Evolutionary conservation across 2,329 filamentous ascomycete species (phyloP), one percentile per base, ranked within the genome.

Genomic region (Paecilomyces niveus): DNA sequence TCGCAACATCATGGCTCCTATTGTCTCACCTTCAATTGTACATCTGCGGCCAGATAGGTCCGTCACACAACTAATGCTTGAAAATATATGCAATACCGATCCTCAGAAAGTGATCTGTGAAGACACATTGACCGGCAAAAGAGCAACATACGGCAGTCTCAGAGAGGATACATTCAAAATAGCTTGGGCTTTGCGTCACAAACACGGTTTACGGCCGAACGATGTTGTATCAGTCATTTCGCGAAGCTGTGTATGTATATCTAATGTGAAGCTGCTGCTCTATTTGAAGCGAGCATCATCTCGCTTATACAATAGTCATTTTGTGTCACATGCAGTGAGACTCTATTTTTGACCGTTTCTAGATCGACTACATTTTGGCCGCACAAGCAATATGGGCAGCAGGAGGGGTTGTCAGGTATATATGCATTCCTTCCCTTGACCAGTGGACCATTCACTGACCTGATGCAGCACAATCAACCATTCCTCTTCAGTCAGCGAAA

Each of bases 91-190:
- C 50, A 60, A 62, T 54, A 60, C 53, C n/a, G 45, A 51, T 49
- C 59, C 61, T 9, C 39, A 54, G n/a, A 64, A 62, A 24, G 29
- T 62, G 11, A 63, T 64, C 24, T 58, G 53, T 39, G 63, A 64
- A 51, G 63, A 64, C 33, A 57, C 58, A 29, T 35, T 62, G 15
- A 62, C 59, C 6, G 57, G 57, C 2, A 63, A 59, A 55, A 56
- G 52, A 7, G 35, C 52, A 11, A 61, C 61, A 2, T 61, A 64
- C 32, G 54, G 58, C 22, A 55, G 50, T 15, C 24, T 61, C 10
- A 60, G 58, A 31, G 50, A 53, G 31, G 61, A 60, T 29, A 54
- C 58, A 13, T 62, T 60, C 49, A 56, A 58, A 29, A 55, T 58
- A 22, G 59, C 59, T 18, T 55, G 58, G 26, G 24, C 52, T 31